These are phyloP conservation scores for Escovopsis sp. DNA, from an alignment of 2,329 filamentous ascomycete genomes.

Conservation along the genomic window DNA sequence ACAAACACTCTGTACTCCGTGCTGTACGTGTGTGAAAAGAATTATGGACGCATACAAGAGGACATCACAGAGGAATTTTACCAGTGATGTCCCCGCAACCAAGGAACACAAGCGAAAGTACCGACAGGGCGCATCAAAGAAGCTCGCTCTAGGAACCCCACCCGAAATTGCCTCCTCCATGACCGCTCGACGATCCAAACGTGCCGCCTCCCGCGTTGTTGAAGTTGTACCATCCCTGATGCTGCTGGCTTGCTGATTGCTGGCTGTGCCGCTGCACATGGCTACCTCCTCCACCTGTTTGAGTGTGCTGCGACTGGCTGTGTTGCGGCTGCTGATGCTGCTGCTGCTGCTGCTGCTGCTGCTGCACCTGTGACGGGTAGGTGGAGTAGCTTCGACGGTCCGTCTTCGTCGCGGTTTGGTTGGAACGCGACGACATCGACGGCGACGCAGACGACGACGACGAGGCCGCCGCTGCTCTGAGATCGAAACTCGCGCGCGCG, in stretches of 20 bases:
- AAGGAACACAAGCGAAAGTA: too few species aligned
- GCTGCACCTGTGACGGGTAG: constrained; percentile 3
- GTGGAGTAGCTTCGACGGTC: constrained; percentile 1
- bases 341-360: constrained; percentile 4
- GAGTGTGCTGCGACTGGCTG: too few species aligned
- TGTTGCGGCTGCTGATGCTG: constrained; percentile 9
- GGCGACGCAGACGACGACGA: too few species aligned
- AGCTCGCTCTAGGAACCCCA: constrained; percentile 9
- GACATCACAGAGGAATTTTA: too few species aligned
- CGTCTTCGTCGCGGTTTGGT: constrained; percentile 1
- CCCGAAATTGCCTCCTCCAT: constrained; percentile 13
- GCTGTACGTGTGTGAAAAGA: too few species aligned
- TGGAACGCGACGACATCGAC: not conserved
- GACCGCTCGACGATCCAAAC: constrained; percentile 6
- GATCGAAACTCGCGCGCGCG: constrained; percentile 1
- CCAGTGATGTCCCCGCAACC: too few species aligned
- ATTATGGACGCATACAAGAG: too few species aligned
- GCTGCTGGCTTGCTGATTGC: constrained; percentile 7
- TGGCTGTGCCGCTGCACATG: constrained; percentile 2
- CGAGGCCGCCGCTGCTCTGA: constrained; percentile 2
- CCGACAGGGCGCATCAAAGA: constrained; percentile 7
- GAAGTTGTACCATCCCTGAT: constrained; percentile 13
- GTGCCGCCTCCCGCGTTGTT: constrained; percentile 9
- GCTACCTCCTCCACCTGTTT: too few species aligned
- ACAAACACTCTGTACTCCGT: too few species aligned